Evolutionary conservation across 2,329 filamentous ascomycete genomes (phyloP).

Genomic region (Capronia epimyces): DNA sequence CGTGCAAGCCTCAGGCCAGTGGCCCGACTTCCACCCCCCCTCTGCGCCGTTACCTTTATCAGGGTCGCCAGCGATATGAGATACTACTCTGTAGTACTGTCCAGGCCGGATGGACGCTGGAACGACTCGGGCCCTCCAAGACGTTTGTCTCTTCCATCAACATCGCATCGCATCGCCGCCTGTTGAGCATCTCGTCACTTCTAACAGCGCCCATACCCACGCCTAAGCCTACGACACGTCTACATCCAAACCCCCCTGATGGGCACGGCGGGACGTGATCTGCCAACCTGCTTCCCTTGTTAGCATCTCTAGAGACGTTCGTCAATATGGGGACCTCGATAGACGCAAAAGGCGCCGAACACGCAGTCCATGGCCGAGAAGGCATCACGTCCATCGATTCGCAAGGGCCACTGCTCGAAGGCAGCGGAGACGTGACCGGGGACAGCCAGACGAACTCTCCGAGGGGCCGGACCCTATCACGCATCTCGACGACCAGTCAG

Average conservation of each 20-base stretch:
- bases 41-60: too few species aligned
- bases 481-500: slow-evolving; percentile 19
- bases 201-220: too few species aligned
- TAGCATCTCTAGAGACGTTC: background rate
- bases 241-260: too few species aligned
- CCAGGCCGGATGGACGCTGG: background rate
- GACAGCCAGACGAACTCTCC: too few species aligned
- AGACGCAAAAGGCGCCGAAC: background rate
- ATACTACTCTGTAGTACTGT: background rate
- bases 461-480: slow-evolving; percentile 16
- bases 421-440: background rate
- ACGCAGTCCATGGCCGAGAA: background rate
- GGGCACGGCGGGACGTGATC: background rate
- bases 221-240: too few species aligned
- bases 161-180: background rate
- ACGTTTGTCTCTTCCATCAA: background rate
- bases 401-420: background rate
- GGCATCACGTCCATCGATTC: background rate
- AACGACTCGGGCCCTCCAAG: background rate
- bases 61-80: background rate
- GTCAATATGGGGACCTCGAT: background rate
- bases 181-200: background rate
- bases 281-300: background rate
- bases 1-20: too few species aligned
- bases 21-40: background rate